These are phyloP conservation scores for Gymnopilus dilepis DNA, from an alignment of 768 basidiomycete genomes.

Conservation along the genomic window DNA sequence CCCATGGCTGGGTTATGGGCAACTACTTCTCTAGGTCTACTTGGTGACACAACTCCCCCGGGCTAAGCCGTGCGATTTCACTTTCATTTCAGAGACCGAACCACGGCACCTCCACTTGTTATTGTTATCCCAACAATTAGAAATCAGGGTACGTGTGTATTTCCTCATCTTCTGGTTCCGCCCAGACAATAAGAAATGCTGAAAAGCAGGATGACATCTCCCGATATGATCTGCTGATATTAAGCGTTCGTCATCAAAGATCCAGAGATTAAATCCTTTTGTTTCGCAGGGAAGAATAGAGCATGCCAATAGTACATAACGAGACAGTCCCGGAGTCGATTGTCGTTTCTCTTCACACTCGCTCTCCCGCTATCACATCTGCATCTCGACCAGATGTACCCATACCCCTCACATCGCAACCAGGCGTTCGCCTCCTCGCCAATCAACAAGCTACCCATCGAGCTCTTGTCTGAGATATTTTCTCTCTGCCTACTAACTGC, in stretches of 20 bases:
- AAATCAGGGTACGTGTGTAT: slow-evolving; percentile 33
- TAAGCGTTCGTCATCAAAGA: slow-evolving; percentile 30
- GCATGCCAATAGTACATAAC: slow-evolving; percentile 38
- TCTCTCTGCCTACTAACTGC: slow-evolving; percentile 37
- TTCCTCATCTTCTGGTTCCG: slow-evolving; percentile 26
- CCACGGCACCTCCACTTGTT: slow-evolving; percentile 21
- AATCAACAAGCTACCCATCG: slow-evolving; percentile 54
- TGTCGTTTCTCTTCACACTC: slow-evolving; percentile 20
- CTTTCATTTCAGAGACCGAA: slow-evolving; percentile 19
- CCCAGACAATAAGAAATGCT: slow-evolving; percentile 39
- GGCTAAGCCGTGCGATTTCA: slow-evolving; percentile 4
- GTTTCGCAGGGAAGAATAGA: slow-evolving; percentile 38
- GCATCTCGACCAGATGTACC: slow-evolving; percentile 14
- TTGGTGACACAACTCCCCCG: slow-evolving; percentile 5
- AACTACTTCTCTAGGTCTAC: not conserved
- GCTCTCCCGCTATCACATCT: slow-evolving; percentile 12
- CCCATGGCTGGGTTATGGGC: slow-evolving; percentile 7
- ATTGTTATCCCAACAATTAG: slow-evolving; percentile 31
- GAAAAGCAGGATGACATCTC: slow-evolving; percentile 24
- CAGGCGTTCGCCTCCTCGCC: slow-evolving; percentile 29
- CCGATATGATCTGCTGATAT: slow-evolving; percentile 39
- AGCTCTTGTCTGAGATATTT: slow-evolving; percentile 64
- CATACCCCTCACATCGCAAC: slow-evolving; percentile 23
- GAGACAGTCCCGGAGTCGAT: slow-evolving; percentile 11
- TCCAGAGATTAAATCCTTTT: slow-evolving; percentile 35